Percentiles rank a stretch among this genome's conserved stretches.
phyloP scores from a whole-genome alignment of 257 asterid genomes.

The Anisodus tanguticus region DNA sequence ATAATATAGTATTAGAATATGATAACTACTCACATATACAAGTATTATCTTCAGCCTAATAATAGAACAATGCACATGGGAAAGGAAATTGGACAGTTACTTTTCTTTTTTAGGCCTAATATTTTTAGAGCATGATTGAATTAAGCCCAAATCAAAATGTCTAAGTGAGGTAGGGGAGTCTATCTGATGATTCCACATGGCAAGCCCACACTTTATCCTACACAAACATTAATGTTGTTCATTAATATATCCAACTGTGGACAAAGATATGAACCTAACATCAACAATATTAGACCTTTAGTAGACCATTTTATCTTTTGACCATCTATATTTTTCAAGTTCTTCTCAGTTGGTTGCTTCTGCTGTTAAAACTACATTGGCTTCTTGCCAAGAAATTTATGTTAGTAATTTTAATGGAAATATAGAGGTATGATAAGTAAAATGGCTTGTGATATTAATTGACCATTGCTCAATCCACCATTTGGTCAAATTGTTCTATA shows the following conservation, averaged over 20 bases:
- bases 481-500: not conserved
- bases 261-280: slow-evolving; percentile 35
- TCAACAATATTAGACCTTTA: slow-evolving; percentile 32
- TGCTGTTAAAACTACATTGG: slow-evolving; percentile 14
- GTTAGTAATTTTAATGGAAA: not conserved
- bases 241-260: not conserved
- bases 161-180: slow-evolving; percentile 8
- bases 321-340: not conserved
- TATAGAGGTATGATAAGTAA: not conserved
- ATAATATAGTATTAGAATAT: not conserved
- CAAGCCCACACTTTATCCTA: not conserved
- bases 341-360: slow-evolving; percentile 16
- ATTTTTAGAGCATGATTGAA: not conserved
- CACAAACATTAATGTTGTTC: not conserved
- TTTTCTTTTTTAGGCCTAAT: not conserved
- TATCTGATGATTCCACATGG: not conserved
- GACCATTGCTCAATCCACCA: not conserved
- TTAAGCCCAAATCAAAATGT: not conserved
- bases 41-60: not conserved
- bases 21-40: not conserved
- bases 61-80: not conserved
- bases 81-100: not conserved
- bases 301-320: slow-evolving; percentile 35
- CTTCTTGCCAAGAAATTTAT: not conserved
- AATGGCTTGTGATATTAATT: not conserved